These are phyloP conservation scores for Scleromitrula shiraiana DNA, from an alignment of 2,329 filamentous ascomycete genomes.

Conservation along the genomic window DNA sequence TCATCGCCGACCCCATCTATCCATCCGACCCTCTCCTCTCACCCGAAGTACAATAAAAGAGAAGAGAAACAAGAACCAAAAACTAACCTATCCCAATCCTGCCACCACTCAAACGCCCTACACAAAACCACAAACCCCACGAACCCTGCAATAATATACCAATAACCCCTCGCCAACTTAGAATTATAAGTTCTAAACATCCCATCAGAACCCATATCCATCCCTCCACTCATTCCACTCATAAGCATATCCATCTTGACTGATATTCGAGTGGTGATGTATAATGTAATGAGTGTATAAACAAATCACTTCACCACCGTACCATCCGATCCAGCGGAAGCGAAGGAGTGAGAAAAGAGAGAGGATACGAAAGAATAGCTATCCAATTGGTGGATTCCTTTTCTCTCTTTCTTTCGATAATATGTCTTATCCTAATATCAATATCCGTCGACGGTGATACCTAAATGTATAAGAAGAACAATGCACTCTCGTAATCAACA, in stretches of 20 bases:
- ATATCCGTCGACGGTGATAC: too few species aligned
- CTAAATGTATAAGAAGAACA: too few species aligned
- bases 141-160: constrained; percentile 49
- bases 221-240: constrained; percentile 13
- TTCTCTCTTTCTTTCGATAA: too few species aligned
- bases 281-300: background rate
- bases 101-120: constrained; percentile 16
- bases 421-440: too few species aligned
- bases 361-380: too few species aligned
- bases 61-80: background rate
- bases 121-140: constrained; percentile 17
- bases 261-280: background rate
- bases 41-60: background rate
- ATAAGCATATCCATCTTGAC: constrained; percentile 11
- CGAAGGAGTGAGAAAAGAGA: too few species aligned
- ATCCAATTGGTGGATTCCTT: too few species aligned
- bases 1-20: too few species aligned
- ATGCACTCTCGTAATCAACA: too few species aligned
- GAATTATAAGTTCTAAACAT: constrained; percentile 40
- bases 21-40: too few species aligned
- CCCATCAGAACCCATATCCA: constrained; percentile 27
- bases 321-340: too few species aligned
- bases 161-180: constrained; percentile 46
- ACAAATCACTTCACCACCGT: background rate
- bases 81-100: constrained; percentile 21